Evolutionary conservation across 305 asterid species (phyloP).

Genomic region (Coffea humblotiana): DNA sequence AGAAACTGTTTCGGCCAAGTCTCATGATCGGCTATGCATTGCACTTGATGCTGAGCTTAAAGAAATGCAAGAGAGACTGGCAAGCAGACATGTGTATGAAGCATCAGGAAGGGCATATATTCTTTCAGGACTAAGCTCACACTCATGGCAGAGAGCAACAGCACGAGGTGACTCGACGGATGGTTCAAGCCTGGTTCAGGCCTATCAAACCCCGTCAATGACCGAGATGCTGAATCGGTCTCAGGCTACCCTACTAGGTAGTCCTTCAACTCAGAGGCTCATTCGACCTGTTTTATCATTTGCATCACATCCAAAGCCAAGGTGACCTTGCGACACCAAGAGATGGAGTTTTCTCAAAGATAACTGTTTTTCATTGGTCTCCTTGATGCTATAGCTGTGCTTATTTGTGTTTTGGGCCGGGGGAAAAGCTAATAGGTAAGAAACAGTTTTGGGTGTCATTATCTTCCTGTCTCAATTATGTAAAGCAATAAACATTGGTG

Average conservation of each 20-base stretch:
- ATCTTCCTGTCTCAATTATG: slow-evolving; percentile 35
- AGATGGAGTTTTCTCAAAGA: not conserved
- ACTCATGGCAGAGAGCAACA: slow-evolving; percentile 99
- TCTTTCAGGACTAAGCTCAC: slow-evolving; percentile 90
- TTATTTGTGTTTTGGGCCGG: slow-evolving; percentile 35
- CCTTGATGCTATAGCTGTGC: slow-evolving; percentile 8
- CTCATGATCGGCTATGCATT: slow-evolving; percentile 61
- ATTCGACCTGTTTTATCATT: slow-evolving; percentile 64
- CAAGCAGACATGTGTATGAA: slow-evolving; percentile 80
- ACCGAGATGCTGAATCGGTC: slow-evolving; percentile 92
- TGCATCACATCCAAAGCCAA: slow-evolving; percentile 61
- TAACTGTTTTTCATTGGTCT: not conserved
- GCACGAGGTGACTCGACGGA: slow-evolving; percentile 90
- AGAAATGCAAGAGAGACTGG: slow-evolving; percentile 97
- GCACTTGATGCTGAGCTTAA: slow-evolving; percentile 89
- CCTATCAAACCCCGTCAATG: slow-evolving; percentile 97
- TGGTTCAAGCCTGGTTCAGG: slow-evolving; percentile 68
- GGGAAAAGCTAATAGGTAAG: slow-evolving; percentile 26
- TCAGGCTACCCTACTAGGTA: slow-evolving; percentile 58
- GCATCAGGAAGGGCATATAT: slow-evolving; percentile 93
- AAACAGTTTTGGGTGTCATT: slow-evolving; percentile 31
- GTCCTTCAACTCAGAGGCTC: slow-evolving; percentile 62
- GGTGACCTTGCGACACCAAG: slow-evolving; percentile 35
- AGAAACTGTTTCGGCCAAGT: slow-evolving; percentile 61
- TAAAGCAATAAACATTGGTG: slow-evolving; percentile 52